Base-by-base conservation (phyloP, 352 stramenopile genomes). In the Peronospora farinosa region DNA sequence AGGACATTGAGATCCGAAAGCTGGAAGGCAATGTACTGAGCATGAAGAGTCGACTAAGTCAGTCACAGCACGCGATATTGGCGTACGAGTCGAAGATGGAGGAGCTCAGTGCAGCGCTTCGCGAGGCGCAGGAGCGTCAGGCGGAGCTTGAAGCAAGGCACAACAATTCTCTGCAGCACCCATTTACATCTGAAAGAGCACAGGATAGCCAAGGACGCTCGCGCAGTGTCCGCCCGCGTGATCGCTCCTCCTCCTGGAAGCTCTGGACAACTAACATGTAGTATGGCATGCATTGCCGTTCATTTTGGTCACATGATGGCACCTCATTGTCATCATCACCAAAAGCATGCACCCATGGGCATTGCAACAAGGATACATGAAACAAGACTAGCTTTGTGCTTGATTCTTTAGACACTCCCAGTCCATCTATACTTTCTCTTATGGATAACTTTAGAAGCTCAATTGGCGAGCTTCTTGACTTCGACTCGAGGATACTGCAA, bases 31-130 rank as follows among this genome's bases (percentile, higher is more conserved):
- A 78, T 33, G 69, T 84, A 54, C 43, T 88, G 28, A 64, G 48
- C 54, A 84, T 88, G 74, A 78, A 82, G 58, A 83, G 52, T 40
- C 74, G 77, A 12, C 53, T 86, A 47, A 74, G 47, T 19, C 72
- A 83, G 60, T 79, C 74, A 11, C 74, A 88, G 64, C 72, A 72
- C 32, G 62, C 75, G 49, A 78, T 86, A 17, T 50, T 88, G 47
- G 66, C 70, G 16, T 88, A 88, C 63, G 74, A 88, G 50, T 56
- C 63, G 44, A 88, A 86, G 61, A 69, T 88, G 63, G 77, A 88
- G 49, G 72, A 88, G 68, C 66, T 88, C 19, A 88, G 64, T 51
- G 47, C 61, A 0, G 62, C 75, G 28, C 60, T 88, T 27, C 69
- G 75, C 7, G 74, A 80, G 31, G 65, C 74, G 0, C 67, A 85